These are phyloP conservation scores for Biscogniauxia sp. DNA, from an alignment of 2,329 filamentous ascomycete genomes.

Conservation along the genomic window DNA sequence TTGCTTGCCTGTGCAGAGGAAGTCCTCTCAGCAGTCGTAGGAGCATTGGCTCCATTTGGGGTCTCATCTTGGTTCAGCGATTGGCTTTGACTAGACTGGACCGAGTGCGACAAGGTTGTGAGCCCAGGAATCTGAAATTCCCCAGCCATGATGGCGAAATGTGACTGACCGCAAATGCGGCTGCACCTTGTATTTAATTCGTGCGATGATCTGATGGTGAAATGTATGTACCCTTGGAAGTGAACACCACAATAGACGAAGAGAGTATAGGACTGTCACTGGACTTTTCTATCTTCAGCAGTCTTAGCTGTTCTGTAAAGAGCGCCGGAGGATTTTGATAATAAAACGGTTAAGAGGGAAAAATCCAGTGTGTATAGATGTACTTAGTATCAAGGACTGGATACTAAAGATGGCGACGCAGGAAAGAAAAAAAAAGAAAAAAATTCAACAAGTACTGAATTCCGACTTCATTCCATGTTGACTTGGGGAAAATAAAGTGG, in stretches of 20 bases:
- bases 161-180: not conserved
- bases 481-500: slow-evolving; percentile 30
- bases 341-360: not conserved
- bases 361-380: not conserved
- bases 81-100: slow-evolving; percentile 4
- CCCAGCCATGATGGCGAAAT: slow-evolving; percentile 17
- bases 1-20: not conserved
- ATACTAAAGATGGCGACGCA: not conserved
- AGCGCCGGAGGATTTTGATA: not conserved
- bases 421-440: not conserved
- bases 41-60: not conserved
- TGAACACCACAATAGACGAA: not conserved
- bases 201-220: not conserved
- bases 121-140: slow-evolving; percentile 30
- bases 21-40: slow-evolving; percentile 4
- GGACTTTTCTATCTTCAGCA: not conserved
- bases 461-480: not conserved
- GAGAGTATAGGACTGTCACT: not conserved
- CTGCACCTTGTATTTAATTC: not conserved
- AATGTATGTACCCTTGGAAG: not conserved
- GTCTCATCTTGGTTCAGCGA: slow-evolving; percentile 8
- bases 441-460: not conserved
- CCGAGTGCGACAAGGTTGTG: slow-evolving; percentile 17
- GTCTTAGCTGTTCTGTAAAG: not conserved
- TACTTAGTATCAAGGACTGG: not conserved